Evolutionary conservation across 257 asterid species (phyloP), one percentile per base, ranked within the genome.

Genomic region (Fraxinus pennsylvanica): DNA sequence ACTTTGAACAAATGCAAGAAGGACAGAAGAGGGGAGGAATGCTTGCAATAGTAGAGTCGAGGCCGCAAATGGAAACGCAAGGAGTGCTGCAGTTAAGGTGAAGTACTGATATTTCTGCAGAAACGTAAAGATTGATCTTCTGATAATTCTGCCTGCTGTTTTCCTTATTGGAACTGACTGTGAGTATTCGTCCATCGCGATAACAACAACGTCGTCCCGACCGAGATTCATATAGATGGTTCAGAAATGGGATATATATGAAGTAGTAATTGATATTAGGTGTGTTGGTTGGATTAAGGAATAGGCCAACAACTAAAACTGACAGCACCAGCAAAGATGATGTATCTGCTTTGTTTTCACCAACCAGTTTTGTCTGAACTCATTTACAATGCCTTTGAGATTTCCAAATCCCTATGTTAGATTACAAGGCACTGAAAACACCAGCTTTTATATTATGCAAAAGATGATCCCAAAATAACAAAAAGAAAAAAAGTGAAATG

Each of bases 21-120:
- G 84, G 9, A 81, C 38, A 0, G 89, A 91, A 0, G 90, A 83
- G 0, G 90, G 76, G 73, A 86, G 10, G 70, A 87, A 83, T 32
- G 91, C 76, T 75, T 90, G 97, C 4, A 89, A 54, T 6, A 91
- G 30, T 77, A 95, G 97, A 77, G 74, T 13, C 0, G 94, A 80
- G 81, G 82, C 86, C n/a, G 96, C 95, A 10, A 86, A 91, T 1
- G 99, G 97, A 38, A 95, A 79, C 54, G 82, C 90, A 25, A 92
- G 88, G 35, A 91, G 77, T 12, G 91, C 66, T 7, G 97, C 89
- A 61, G 87, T 83, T 4, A 89, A 88, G 21, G 94, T 87, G 86
- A 87, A 85, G 77, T 78, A 82, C 2, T 90, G 91, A 76, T 87
- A 95, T 80, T 88, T 87, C 45, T 90, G 87, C 32, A 95, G 89